Evolutionary conservation across 768 basidiomycete genomes (phyloP).

Genomic region (Suillus weaverae): DNA sequence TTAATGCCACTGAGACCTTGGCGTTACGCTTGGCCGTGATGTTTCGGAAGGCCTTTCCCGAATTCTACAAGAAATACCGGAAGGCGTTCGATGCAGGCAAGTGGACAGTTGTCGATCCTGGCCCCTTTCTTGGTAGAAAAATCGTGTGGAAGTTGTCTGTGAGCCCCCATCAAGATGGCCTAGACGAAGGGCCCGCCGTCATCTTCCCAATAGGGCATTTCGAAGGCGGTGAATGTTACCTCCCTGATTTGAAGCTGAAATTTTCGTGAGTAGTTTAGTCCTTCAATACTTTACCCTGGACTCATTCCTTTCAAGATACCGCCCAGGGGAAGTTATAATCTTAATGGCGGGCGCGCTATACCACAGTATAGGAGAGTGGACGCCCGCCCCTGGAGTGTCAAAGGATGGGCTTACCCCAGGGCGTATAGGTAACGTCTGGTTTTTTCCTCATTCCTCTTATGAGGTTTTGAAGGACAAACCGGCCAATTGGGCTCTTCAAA

Average conservation of each 20-base stretch:
- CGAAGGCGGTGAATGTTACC: not conserved
- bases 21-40: not conserved
- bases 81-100: not conserved
- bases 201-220: not conserved
- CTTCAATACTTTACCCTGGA: too few relatives aligned
- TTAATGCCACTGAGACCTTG: not conserved
- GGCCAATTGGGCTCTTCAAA: not conserved
- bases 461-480: not conserved
- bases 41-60: not conserved
- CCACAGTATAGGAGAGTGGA: not conserved
- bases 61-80: not conserved
- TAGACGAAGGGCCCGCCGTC: not conserved
- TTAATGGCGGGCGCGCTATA: not conserved
- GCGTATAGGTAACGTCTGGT: not conserved
- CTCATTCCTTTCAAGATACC: not conserved
- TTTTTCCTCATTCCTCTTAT: not conserved
- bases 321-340: not conserved
- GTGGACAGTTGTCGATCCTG: not conserved
- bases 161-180: not conserved
- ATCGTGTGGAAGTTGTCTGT: not conserved
- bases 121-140: not conserved
- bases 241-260: not conserved
- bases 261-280: not conserved
- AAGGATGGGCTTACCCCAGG: too few relatives aligned
- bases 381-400: not conserved